Percentiles rank a stretch among this genome's conserved stretches.
Evolutionary conservation across 2,329 filamentous ascomycete species (phyloP).

Genomic region (Hyphodiscus sp.): DNA sequence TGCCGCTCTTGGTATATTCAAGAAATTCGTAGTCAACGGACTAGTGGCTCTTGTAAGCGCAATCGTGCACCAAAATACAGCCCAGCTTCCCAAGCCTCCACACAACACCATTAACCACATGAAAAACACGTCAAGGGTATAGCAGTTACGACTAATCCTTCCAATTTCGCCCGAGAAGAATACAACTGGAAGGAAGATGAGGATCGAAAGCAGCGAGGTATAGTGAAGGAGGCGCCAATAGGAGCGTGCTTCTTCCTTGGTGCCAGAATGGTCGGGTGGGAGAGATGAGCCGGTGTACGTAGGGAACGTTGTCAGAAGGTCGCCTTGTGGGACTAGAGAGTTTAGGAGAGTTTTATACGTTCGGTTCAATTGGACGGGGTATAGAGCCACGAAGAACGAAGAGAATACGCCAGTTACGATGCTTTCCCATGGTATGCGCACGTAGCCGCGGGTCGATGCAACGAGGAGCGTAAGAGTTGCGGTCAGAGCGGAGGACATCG

Average conservation of each 20-base stretch:
- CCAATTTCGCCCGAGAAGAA: conserved; percentile 42
- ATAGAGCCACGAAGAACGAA: conserved; percentile 43
- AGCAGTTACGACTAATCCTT: conserved; percentile 44
- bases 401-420: conserved; percentile 46
- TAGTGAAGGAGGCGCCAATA: conserved; percentile 47
- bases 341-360: conserved; percentile 42
- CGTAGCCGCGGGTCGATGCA: conserved; percentile 38
- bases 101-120: conserved; percentile 48
- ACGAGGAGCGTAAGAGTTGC: conserved; percentile 45
- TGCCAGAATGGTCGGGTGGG: conserved; percentile 25
- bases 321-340: conserved; percentile 36
- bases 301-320: conserved; percentile 35
- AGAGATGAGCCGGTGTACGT: conserved; percentile 10
- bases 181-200: conserved; percentile 42
- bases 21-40: conserved; percentile 42
- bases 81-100: conserved; percentile 40
- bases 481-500: conserved; percentile 43
- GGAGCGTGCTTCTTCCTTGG: conserved; percentile 41
- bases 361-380: conserved; percentile 43
- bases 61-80: conserved; percentile 42
- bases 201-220: conserved; percentile 41
- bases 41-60: conserved; percentile 43
- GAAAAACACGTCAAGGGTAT: conserved; percentile 47
- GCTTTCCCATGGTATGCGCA: conserved; percentile 44
- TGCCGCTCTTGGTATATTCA: conserved; percentile 41